Percentiles rank a stretch among this genome's conserved stretches.
Evolutionary conservation across 108 stramenopile genomes (phyloP).

Genomic region (Fistulifera solaris): DNA sequence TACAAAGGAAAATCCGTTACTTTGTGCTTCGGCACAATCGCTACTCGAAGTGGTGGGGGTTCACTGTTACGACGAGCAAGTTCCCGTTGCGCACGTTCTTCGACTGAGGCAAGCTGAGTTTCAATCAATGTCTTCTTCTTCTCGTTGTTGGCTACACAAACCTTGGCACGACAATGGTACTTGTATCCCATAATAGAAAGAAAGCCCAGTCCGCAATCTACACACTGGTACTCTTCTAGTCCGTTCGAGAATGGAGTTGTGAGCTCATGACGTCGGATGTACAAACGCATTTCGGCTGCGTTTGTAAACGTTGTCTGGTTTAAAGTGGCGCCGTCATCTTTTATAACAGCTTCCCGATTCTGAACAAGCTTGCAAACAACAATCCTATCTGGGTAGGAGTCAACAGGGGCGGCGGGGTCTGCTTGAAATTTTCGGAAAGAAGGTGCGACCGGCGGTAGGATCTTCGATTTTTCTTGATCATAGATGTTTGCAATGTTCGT

Average conservation of each 20-base stretch:
- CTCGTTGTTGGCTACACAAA: slow-evolving; percentile 14
- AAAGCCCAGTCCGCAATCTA: slow-evolving; percentile 38
- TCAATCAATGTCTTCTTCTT: neutral
- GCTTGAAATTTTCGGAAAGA: neutral
- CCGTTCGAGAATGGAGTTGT: neutral
- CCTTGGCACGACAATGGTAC: slow-evolving; percentile 22
- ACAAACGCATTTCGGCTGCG: no score
- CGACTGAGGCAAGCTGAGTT: slow-evolving; percentile 5
- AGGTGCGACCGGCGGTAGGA: no score
- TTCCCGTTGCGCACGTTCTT: slow-evolving; percentile 9
- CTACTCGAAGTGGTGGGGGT: slow-evolving; percentile 1
- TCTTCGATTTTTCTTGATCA: no score
- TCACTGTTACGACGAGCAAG: neutral
- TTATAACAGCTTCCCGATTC: no score
- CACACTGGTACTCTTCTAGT: slow-evolving; percentile 21
- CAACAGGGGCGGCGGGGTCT: slow-evolving; percentile 23
- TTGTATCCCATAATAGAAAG: slow-evolving; percentile 9
- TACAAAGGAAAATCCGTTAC: slow-evolving; percentile 7
- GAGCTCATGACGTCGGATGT: no score
- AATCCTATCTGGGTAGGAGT: slow-evolving; percentile 51
- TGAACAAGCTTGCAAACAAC: slow-evolving; percentile 48
- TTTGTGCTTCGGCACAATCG: no score
- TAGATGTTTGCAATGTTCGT: no score
- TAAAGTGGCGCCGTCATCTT: no score
- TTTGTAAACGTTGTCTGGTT: no score